Conservation (phyloP, 768 basidiomycete genomes). For the Crassisporium funariophilum region DNA sequence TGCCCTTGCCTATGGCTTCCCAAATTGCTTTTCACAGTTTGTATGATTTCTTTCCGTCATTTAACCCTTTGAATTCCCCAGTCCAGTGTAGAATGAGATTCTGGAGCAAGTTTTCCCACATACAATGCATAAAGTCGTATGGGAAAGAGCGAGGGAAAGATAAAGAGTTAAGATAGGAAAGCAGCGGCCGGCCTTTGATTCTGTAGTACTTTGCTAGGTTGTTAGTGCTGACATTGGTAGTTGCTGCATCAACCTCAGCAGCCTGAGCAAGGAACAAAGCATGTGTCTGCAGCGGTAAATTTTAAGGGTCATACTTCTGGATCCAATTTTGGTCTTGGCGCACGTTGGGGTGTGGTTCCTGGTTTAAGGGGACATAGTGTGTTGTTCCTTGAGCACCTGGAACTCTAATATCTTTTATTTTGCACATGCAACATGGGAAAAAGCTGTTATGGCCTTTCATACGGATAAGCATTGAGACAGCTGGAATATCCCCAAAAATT, state of each 20-base stretch:
- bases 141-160: conserved; percentile 43
- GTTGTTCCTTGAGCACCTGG: conserved; percentile 10
- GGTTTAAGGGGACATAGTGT: conserved; percentile 32
- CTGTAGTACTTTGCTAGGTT: conserved; percentile 30
- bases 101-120: conserved; percentile 45
- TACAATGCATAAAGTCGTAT: conserved; percentile 52
- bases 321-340: neutral
- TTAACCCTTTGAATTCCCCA: conserved; percentile 42
- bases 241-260: conserved; percentile 23
- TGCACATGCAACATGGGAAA: conserved; percentile 37
- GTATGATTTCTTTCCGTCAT: conserved; percentile 31
- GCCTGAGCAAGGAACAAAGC: conserved; percentile 27
- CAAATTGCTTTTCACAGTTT: conserved; percentile 32
- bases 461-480: conserved; percentile 19
- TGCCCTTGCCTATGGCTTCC: conserved; percentile 40
- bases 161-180: conserved; percentile 32
- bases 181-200: conserved; percentile 34
- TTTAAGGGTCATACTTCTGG: conserved; percentile 23
- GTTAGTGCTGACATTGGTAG: conserved; percentile 18
- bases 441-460: conserved; percentile 48
- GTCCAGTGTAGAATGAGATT: conserved; percentile 45
- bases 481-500: conserved; percentile 25
- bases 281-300: conserved; percentile 39
- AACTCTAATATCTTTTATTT: conserved; percentile 28
- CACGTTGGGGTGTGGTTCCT: conserved; percentile 20